Evolutionary conservation across 495 filamentous ascomycete species (phyloP), one percentile per base, ranked within the genome.

Genomic region (Podospora sp.): DNA sequence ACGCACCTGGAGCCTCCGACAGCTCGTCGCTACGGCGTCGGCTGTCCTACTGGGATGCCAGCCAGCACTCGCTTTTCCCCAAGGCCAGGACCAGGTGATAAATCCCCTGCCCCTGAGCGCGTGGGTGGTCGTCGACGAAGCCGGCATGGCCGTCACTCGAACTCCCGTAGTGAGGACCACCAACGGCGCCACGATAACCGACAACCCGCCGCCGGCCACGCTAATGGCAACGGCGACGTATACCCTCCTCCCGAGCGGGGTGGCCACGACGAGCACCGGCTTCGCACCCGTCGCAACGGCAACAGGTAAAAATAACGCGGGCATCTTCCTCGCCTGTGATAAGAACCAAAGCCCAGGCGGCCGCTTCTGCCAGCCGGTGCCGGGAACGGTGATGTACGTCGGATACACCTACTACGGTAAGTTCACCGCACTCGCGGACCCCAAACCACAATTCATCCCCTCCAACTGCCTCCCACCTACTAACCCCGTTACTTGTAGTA

Each of bases 381-480:
- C 49, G 6, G 76, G 74, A 11, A 68, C 64, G 35, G 49, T 68
- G 6, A 53, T 78, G 9, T 35, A 67, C 21, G 60, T 64, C 0
- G 75, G 73, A 0, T 27, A 59, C 24, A 71, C 73, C 0, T 78
- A 78, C 56, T 78, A 78, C 55, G 68, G 75, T 76, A 46, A 60
- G 62, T 46, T 9, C 21, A 18, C 33, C 53, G 12, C 12, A 20
- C 56, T 33, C 60, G 1, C 20, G 40, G 16, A 6, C 40, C 40
- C 27, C 50, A 20, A 50, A 20, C 58, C 40, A 33, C 49, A 16
- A 26, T 16, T n/a, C 58, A 2, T 35, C 22, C 25, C 52, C 51
- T 35, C 11, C 20, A 0, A 22, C 51, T 64, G 33, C 21, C 53
- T 57, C 53, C 24, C n/a, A 22, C 25, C n/a, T n/a, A n/a, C n/a